These are phyloP conservation scores for Pseudocercospora macadamiae DNA, from an alignment of 2,329 filamentous ascomycete species.

Conservation along the genomic window DNA sequence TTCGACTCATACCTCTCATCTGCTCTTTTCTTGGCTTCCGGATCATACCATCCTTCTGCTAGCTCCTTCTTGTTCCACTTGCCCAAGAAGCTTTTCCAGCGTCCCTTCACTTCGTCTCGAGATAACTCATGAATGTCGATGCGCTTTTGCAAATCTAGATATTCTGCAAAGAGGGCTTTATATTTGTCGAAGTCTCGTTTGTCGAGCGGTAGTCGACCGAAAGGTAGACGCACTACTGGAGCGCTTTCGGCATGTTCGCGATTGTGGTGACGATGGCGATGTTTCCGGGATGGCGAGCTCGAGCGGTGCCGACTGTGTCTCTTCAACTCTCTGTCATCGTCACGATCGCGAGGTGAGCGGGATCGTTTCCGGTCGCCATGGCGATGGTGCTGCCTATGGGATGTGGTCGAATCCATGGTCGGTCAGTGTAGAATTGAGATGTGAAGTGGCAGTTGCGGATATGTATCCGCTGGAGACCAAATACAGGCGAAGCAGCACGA, in stretches of 20 bases:
- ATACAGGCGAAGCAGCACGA: neutral
- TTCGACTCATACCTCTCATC: conserved; percentile 35
- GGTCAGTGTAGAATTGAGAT: neutral
- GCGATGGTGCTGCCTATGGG: conserved; percentile 23
- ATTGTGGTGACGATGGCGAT: conserved; percentile 14
- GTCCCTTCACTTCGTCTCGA: conserved; percentile 74
- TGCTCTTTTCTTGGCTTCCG: conserved; percentile 65
- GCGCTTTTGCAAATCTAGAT: conserved; percentile 85
- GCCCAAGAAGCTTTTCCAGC: conserved; percentile 90
- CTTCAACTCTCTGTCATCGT: conserved; percentile 23
- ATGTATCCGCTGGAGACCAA: neutral
- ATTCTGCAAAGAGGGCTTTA: conserved; percentile 75
- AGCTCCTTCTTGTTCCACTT: conserved; percentile 93
- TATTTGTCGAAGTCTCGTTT: conserved; percentile 71
- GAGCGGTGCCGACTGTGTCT: conserved; percentile 26
- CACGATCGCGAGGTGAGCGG: conserved; percentile 23
- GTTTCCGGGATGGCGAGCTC: conserved; percentile 30
- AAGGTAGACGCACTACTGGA: conserved; percentile 26
- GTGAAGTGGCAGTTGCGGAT: neutral
- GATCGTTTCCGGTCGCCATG: conserved; percentile 29
- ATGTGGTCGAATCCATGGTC: neutral
- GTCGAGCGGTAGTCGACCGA: conserved; percentile 56
- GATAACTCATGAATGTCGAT: conserved; percentile 69
- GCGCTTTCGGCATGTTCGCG: neutral
- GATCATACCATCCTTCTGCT: conserved; percentile 91